These are phyloP conservation scores for Neurospora tetrasperma DNA, from an alignment of 495 filamentous ascomycete species.

Conservation along the genomic window DNA sequence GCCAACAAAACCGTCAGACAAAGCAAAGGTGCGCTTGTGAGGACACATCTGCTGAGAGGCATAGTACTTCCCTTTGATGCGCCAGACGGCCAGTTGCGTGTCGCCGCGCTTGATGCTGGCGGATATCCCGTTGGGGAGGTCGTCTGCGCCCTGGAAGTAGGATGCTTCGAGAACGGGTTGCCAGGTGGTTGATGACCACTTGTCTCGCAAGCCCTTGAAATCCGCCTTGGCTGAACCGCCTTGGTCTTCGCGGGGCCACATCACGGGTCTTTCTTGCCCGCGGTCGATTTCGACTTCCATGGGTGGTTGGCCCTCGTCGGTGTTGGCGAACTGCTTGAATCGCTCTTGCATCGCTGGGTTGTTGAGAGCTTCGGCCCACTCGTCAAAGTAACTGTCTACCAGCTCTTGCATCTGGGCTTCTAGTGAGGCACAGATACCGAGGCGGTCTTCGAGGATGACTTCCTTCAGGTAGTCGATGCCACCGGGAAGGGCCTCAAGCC, in stretches of 20 bases:
- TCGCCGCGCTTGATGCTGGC: conserved; percentile 77
- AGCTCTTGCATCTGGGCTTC: conserved; percentile 86
- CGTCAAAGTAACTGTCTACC: conserved; percentile 84
- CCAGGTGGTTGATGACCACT: conserved; percentile 72
- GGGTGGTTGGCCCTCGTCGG: conserved; percentile 54
- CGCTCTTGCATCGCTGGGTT: conserved; percentile 55
- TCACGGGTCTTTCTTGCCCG: conserved; percentile 64
- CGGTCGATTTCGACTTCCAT: conserved; percentile 69
- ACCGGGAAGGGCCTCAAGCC: conserved; percentile 81
- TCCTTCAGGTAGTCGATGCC: conserved; percentile 77
- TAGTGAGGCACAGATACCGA: conserved; percentile 78
- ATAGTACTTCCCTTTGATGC: conserved; percentile 72
- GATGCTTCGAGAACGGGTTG: conserved; percentile 69
- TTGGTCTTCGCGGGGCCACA: conserved; percentile 61
- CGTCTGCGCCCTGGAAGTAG: conserved; percentile 58
- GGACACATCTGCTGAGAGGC: conserved; percentile 98
- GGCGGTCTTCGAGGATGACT: conserved; percentile 79
- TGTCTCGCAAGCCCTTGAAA: conserved; percentile 52
- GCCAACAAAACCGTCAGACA: conserved; percentile 83
- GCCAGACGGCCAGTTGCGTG: conserved; percentile 87
- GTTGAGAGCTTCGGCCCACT: conserved; percentile 83
- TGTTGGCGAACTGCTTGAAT: conserved; percentile 89
- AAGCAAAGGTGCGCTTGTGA: conserved; percentile 85
- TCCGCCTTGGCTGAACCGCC: conserved; percentile 46
- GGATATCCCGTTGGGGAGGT: conserved; percentile 55